Evolutionary conservation across 495 filamentous ascomycete genomes (phyloP), one percentile per base, ranked within the genome.

Genomic region (Coniosporium apollinis): DNA sequence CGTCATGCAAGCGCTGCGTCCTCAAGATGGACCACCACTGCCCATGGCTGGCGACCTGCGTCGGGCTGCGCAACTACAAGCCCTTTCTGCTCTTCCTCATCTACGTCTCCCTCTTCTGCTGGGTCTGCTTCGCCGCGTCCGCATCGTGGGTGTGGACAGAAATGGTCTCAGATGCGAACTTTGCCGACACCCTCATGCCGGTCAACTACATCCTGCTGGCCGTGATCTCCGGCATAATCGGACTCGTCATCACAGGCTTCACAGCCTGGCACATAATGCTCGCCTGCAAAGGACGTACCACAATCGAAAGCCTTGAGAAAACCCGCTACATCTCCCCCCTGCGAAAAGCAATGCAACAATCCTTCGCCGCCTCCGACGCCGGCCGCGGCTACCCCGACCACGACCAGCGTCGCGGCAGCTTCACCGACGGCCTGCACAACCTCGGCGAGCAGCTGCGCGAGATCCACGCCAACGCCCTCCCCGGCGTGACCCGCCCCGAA

Each of bases 1-100:
- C 79, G 9, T 82, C 82, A 10, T 97, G 89, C 57, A 72, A 75
- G 37, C 74, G 77, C 42, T 97, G 89, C 54, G 87, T 97, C 8
- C 64, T 96, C 50, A 96, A 96, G 59, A 97, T 97, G 89, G 89
- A 97, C 55, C 89, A 97, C 55, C 89, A 97, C 60, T 97, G 89
- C 48, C 89, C 89, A 4, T 97, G 89, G 89, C 67, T 96, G 31
- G 89, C 91, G 14, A 94, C 82, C 2, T 97, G 89, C 51, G 79
- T 97, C 30, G 91, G 91, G 17, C 58, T 97, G 38, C 68, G 72
- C 47, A 97, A 96, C 58, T 92, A 94, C 64, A 96, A 96, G 56
- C 66, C 85, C 4, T 97, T 97, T 54, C 51, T 97, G 22, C 67
- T 96, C 6, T 97, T 97, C 57, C 67, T 97, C 18, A 77, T 91